Evolutionary conservation across 1,284 basidiomycete genomes (phyloP).

Genomic region (Ceratobasidium sp.): DNA sequence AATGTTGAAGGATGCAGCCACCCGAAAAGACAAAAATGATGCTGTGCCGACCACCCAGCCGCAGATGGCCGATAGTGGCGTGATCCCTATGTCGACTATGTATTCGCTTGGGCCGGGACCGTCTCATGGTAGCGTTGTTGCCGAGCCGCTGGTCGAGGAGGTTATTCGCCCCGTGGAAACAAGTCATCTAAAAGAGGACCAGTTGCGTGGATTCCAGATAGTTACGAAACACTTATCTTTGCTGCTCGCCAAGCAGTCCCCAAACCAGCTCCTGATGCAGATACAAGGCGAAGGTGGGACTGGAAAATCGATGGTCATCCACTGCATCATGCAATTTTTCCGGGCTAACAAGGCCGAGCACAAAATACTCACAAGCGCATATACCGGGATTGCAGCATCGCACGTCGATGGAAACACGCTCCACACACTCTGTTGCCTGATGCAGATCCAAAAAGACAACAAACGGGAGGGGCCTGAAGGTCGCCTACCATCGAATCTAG

Average conservation of each 20-base stretch:
- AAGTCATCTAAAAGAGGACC: conserved; percentile 13
- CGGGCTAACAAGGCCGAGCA: not conserved
- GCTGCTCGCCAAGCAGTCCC: not conserved
- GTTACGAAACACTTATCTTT: conserved; percentile 26
- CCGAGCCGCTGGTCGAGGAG: not conserved
- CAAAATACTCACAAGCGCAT: conserved; percentile 56
- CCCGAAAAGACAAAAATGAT: not conserved
- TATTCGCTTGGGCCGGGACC: too few species aligned
- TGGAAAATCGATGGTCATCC: conserved; percentile 47
- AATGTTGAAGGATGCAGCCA: not conserved
- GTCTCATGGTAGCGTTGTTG: too few species aligned
- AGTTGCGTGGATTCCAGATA: conserved; percentile 28
- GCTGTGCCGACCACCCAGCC: too few species aligned
- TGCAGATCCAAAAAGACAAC: too few species aligned
- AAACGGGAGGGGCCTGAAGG: too few species aligned
- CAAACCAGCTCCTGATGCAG: conserved; percentile 38
- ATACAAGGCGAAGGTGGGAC: conserved; percentile 47
- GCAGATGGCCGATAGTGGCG: too few species aligned
- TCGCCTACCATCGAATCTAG: not conserved
- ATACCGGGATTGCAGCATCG: conserved; percentile 58
- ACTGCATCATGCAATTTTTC: conserved; percentile 34
- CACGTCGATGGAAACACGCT: conserved; percentile 58
- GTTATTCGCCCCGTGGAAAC: not conserved
- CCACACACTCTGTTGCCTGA: too few species aligned
- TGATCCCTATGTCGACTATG: too few species aligned